Conservation (phyloP, 75 land plant species). For the Sequoia sempervirens region DNA sequence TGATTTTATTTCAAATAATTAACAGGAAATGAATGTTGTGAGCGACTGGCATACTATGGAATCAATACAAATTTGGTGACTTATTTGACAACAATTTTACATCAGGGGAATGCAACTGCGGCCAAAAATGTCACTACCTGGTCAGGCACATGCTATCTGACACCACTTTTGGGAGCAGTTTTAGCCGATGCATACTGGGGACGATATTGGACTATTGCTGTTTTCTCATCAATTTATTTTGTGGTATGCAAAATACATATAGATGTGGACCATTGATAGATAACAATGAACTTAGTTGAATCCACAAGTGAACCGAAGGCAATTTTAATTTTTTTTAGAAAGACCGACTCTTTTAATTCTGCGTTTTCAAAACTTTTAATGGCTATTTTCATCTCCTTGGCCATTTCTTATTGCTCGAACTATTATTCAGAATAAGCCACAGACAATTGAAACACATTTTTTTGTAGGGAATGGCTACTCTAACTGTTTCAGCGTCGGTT, state of each 20-base stretch:
- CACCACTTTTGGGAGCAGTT: slow-evolving; percentile 90
- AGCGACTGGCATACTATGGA: slow-evolving; percentile 92
- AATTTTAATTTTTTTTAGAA: not conserved
- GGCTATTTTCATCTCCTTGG: not conserved
- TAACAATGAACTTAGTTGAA: not conserved
- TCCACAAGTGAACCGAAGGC: not conserved
- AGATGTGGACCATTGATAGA: not conserved
- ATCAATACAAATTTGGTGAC: slow-evolving; percentile 79
- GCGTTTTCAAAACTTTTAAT: not conserved
- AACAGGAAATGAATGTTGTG: slow-evolving; percentile 80
- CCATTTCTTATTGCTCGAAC: too few relatives aligned
- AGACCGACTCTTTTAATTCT: not conserved
- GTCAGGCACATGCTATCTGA: slow-evolving; percentile 82
- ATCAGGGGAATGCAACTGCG: slow-evolving; percentile 79
- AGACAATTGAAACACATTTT: not conserved
- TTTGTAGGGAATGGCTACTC: slow-evolving; percentile 72
- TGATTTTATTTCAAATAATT: not conserved
- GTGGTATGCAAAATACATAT: slow-evolving; percentile 30
- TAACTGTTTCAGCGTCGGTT: slow-evolving; percentile 67
- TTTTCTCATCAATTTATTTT: slow-evolving; percentile 73
- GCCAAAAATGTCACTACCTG: slow-evolving; percentile 86
- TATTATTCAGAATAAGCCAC: not conserved
- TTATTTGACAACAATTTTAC: slow-evolving; percentile 63
- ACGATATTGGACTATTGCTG: slow-evolving; percentile 82
- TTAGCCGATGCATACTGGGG: slow-evolving; percentile 94